Evolutionary conservation across 2,329 filamentous ascomycete species (phyloP).

Genomic region (Metarhizium robertsii): DNA sequence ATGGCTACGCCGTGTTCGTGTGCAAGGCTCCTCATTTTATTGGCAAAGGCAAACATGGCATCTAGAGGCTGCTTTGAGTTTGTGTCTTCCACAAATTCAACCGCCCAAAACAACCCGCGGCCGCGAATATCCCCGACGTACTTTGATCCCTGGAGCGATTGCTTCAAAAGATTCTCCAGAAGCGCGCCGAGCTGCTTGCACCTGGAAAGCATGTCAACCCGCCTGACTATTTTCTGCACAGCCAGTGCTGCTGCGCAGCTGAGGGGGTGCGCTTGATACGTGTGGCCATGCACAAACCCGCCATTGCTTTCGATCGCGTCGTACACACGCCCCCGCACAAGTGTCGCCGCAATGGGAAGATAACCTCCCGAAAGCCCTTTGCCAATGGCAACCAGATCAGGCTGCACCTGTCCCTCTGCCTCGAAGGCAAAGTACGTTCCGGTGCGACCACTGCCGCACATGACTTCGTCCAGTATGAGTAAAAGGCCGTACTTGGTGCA

Average conservation of each 20-base stretch:
- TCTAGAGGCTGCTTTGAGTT: neutral
- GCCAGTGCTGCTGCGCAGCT: constrained; percentile 28
- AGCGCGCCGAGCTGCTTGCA: neutral
- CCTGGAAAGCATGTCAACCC: constrained; percentile 20
- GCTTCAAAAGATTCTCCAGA: neutral
- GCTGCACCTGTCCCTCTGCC: constrained; percentile 33
- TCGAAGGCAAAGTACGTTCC: constrained; percentile 54
- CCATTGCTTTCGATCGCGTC: constrained; percentile 6
- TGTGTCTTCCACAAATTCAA: neutral
- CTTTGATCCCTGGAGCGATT: neutral
- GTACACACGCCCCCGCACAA: constrained; percentile 30
- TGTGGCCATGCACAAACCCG: constrained; percentile 47
- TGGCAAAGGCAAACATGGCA: neutral
- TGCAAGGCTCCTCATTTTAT: neutral
- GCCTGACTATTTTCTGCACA: constrained; percentile 29
- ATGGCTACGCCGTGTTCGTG: constrained; percentile 28
- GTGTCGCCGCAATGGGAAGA: constrained; percentile 43
- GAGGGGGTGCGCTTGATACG: constrained; percentile 33
- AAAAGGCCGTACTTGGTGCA: constrained; percentile 43
- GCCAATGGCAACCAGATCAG: constrained; percentile 49
- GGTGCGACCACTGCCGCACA: constrained; percentile 54
- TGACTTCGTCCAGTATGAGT: constrained; percentile 47
- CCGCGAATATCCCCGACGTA: neutral
- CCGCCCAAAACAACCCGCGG: neutral
- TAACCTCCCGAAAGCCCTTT: constrained; percentile 52